Conservation (phyloP, 306 rosid species). For the Astragalus membranaceus region DNA sequence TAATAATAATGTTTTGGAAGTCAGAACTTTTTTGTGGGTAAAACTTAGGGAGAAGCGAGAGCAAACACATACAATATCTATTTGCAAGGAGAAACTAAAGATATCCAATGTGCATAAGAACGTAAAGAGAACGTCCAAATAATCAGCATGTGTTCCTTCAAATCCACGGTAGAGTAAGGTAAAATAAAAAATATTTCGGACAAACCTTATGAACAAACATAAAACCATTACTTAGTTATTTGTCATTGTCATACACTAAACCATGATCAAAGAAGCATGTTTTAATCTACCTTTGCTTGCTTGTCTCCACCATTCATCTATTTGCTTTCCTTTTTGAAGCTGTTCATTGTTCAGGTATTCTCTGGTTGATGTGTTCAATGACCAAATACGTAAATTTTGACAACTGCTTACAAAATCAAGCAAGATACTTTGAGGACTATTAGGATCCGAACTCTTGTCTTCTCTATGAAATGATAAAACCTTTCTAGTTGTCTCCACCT, state of each 20-base stretch:
- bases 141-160: conserved; percentile 6
- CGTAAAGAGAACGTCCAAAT: background rate
- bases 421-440: conserved; percentile 79
- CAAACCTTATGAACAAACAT: conserved; percentile 4
- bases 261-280: conserved; percentile 9
- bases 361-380: conserved; percentile 80
- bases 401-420: conserved; percentile 96
- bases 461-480: conserved; percentile 88
- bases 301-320: conserved; percentile 99
- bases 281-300: conserved; percentile 73
- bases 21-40: no score
- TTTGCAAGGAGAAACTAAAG: no score
- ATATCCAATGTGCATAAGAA: background rate
- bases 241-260: conserved; percentile 12
- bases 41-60: no score
- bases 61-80: no score
- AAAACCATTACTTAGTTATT: conserved; percentile 3
- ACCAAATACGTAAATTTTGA: conserved; percentile 98
- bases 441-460: conserved; percentile 85
- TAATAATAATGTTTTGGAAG: no score
- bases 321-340: conserved; percentile 97
- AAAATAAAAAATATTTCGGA: background rate
- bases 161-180: background rate
- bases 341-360: conserved; percentile 93
- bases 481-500: conserved; percentile 96